Evolutionary conservation across 176 grass and related monocot species (phyloP).

Genomic region (Ensete ventricosum): DNA sequence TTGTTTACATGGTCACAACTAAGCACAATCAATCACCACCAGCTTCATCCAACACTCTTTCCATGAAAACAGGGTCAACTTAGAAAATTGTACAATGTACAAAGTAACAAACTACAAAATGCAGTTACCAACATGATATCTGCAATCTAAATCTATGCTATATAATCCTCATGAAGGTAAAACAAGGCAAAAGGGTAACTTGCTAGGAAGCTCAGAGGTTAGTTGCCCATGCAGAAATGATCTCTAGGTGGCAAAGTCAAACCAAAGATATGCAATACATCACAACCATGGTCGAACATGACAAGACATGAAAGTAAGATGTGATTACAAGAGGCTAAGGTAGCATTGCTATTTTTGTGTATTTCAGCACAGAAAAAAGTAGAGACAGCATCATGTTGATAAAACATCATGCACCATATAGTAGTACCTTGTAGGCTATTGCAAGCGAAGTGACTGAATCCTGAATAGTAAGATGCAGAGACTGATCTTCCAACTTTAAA

Average conservation of each 20-base stretch:
- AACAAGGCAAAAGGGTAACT: background rate
- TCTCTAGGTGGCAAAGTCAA: too few relatives aligned
- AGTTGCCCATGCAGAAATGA: too few relatives aligned
- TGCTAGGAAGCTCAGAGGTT: background rate
- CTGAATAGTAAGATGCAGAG: conserved; percentile 64
- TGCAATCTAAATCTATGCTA: background rate
- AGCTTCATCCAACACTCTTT: background rate
- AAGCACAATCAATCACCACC: background rate
- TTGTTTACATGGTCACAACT: too few relatives aligned
- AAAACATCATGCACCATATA: conserved; percentile 1
- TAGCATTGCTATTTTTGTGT: background rate
- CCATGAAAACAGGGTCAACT: background rate
- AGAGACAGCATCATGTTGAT: background rate
- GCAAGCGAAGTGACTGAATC: conserved; percentile 77
- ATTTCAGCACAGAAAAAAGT: background rate
- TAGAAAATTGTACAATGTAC: background rate
- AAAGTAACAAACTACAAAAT: too few relatives aligned
- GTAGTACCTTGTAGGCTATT: conserved; percentile 80
- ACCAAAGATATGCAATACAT: background rate
- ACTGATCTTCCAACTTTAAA: conserved; percentile 81
- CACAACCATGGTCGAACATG: background rate
- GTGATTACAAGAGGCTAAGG: background rate
- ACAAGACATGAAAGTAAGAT: background rate
- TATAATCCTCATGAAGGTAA: background rate
- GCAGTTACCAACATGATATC: too few relatives aligned